phyloP scores from a whole-genome alignment of 2,329 filamentous ascomycete genomes.

The Fusarium papillatum region DNA sequence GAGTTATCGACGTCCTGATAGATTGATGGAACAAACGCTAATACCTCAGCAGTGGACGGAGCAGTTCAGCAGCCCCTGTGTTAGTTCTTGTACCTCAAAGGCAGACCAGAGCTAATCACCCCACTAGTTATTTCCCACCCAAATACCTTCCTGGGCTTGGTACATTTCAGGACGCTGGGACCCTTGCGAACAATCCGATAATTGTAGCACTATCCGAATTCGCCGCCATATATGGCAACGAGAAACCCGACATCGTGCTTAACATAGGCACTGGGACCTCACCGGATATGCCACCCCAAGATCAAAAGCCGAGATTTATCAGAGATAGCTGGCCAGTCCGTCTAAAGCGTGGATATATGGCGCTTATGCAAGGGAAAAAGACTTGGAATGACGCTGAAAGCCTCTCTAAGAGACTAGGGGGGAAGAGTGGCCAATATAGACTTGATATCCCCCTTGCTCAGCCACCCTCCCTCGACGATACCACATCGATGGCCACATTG shows the following conservation, averaged over 20 bases:
- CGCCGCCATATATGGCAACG: background rate
- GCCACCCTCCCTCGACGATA: constrained; percentile 8
- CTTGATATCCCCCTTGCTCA: constrained; percentile 11
- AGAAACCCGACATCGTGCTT: constrained; percentile 9
- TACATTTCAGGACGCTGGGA: constrained; percentile 11
- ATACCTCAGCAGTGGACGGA: background rate
- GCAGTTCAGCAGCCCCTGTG: constrained; percentile 7
- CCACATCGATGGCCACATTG: constrained; percentile 3
- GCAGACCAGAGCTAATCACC: background rate
- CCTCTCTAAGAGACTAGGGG: background rate
- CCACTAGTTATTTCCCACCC: constrained; percentile 1
- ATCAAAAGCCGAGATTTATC: background rate
- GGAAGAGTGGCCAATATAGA: constrained; percentile 4
- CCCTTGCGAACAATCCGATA: constrained; percentile 12
- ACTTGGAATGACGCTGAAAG: constrained; percentile 6
- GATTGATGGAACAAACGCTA: background rate
- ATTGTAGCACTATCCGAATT: constrained; percentile 7
- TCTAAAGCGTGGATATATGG: background rate
- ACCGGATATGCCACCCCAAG: background rate
- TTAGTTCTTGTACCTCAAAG: background rate
- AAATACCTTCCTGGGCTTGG: constrained; percentile 13
- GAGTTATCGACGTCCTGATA: background rate
- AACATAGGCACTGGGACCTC: constrained; percentile 11
- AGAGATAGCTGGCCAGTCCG: constrained; percentile 2
- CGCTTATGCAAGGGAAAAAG: constrained; percentile 5